A percentile compares a stretch with the other conserved stretches of the same genome.
Evolutionary conservation across 441 rosid genomes (phyloP).

Genomic region (Kokia cookei): DNA sequence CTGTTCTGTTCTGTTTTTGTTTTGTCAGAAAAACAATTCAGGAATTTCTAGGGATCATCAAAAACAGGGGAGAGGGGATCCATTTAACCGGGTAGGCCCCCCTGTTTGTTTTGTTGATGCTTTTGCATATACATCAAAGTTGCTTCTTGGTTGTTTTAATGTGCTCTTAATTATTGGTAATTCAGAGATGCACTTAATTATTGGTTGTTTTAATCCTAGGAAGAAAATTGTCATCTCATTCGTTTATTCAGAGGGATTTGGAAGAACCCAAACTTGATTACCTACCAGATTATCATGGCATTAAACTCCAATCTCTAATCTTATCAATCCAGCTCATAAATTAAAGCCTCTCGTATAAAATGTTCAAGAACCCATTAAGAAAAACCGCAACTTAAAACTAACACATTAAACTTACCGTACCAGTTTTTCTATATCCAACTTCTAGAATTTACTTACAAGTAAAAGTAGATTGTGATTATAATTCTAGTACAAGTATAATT

Average conservation of each 20-base stretch:
- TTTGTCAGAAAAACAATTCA: not conserved
- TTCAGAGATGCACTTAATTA: not conserved
- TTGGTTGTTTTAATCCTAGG: too few relatives aligned
- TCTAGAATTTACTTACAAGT: too few relatives aligned
- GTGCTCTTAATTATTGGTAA: not conserved
- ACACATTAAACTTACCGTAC: too few relatives aligned
- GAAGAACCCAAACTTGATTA: not conserved
- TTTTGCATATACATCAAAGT: not conserved
- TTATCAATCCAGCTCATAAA: not conserved
- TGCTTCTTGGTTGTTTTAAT: not conserved
- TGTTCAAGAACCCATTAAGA: too few relatives aligned
- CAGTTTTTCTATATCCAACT: too few relatives aligned
- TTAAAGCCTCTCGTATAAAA: not conserved
- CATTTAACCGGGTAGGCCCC: not conserved
- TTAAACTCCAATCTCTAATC: not conserved
- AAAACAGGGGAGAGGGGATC: not conserved
- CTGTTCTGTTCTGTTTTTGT: not conserved
- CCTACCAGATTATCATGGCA: not conserved
- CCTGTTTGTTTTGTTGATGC: not conserved
- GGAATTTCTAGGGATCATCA: constrained; percentile 6
- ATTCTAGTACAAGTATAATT: too few relatives aligned
- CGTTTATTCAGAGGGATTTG: not conserved
- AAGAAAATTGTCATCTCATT: too few relatives aligned
- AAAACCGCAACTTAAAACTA: too few relatives aligned
- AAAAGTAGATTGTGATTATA: too few relatives aligned